Conservation (phyloP, 108 stramenopile species). For the Pseudonitzschia delicatissima region DNA sequence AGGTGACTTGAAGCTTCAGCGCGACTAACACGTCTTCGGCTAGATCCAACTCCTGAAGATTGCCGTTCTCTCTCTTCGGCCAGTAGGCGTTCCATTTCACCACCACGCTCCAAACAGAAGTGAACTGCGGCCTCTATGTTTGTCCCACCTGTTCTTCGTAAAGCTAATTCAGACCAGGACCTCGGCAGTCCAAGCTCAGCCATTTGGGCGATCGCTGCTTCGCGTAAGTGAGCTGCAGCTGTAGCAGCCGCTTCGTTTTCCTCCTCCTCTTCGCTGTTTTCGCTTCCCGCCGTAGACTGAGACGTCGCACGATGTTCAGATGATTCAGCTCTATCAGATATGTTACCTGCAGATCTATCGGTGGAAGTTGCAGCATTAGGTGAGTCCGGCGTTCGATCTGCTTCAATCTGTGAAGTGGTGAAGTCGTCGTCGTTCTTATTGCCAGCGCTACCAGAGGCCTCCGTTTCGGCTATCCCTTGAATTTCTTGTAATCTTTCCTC, state of each 20-base stretch:
- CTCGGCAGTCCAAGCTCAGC: constrained; percentile 82
- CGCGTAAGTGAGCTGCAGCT: constrained; percentile 64
- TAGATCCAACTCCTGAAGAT: constrained; percentile 29
- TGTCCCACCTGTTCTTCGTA: constrained; percentile 80
- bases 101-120: constrained; percentile 92
- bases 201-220: constrained; percentile 88
- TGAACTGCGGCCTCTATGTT: constrained; percentile 94
- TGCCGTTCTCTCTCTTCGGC: constrained; percentile 69
- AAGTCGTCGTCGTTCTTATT: not conserved
- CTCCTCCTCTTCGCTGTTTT: constrained; percentile 40
- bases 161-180: constrained; percentile 83
- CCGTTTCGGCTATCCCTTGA: not conserved
- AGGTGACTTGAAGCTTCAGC: constrained; percentile 47
- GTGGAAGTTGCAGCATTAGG: not conserved
- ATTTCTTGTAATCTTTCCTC: not conserved
- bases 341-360: not conserved
- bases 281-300: constrained; percentile 29
- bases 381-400: not conserved
- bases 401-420: not conserved
- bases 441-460: not conserved
- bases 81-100: constrained; percentile 91
- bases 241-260: constrained; percentile 53
- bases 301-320: constrained; percentile 17
- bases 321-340: constrained; percentile 5
- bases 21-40: constrained; percentile 44